Conservation (phyloP, 2,329 filamentous ascomycete genomes). For the Neophaeococcomyces mojaviensis region DNA sequence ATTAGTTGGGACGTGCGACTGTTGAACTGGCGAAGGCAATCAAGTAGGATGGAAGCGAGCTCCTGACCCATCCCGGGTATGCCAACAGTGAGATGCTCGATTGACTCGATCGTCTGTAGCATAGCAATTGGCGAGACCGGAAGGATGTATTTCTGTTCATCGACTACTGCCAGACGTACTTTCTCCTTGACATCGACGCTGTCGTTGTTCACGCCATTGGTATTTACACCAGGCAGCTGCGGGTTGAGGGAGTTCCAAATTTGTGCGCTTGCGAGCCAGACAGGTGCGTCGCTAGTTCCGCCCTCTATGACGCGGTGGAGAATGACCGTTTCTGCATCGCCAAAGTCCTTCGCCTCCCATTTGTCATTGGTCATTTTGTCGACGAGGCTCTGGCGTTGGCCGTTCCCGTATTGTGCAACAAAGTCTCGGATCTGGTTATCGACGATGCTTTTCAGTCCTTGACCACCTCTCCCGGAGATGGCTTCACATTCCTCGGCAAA, state of each 20-base stretch:
- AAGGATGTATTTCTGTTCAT: slow-evolving; percentile 77
- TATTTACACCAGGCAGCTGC: slow-evolving; percentile 13
- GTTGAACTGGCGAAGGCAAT: slow-evolving; percentile 90
- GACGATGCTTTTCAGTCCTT: slow-evolving; percentile 52
- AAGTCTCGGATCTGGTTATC: slow-evolving; percentile 58
- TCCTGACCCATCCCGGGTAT: slow-evolving; percentile 87
- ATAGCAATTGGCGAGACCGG: slow-evolving; percentile 76
- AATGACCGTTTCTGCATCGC: slow-evolving; percentile 42
- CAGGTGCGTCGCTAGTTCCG: slow-evolving; percentile 51
- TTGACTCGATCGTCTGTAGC: slow-evolving; percentile 71
- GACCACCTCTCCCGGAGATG: slow-evolving; percentile 54
- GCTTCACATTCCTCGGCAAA: slow-evolving; percentile 63
- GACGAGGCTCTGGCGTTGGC: slow-evolving; percentile 50
- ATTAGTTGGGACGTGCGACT: slow-evolving; percentile 94
- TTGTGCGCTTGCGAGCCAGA: slow-evolving; percentile 45
- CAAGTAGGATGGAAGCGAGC: slow-evolving; percentile 65
- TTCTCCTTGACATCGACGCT: slow-evolving; percentile 45
- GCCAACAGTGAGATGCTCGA: slow-evolving; percentile 71
- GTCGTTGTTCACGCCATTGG: slow-evolving; percentile 18
- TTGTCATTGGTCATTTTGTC: slow-evolving; percentile 54
- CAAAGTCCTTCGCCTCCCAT: slow-evolving; percentile 60
- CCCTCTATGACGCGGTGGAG: slow-evolving; percentile 50
- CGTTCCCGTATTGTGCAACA: slow-evolving; percentile 50
- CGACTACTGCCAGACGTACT: slow-evolving; percentile 65
- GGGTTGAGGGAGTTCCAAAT: slow-evolving; percentile 41